Base-by-base conservation (phyloP, 1,284 basidiomycete genomes). In the Wallemia hederae region DNA sequence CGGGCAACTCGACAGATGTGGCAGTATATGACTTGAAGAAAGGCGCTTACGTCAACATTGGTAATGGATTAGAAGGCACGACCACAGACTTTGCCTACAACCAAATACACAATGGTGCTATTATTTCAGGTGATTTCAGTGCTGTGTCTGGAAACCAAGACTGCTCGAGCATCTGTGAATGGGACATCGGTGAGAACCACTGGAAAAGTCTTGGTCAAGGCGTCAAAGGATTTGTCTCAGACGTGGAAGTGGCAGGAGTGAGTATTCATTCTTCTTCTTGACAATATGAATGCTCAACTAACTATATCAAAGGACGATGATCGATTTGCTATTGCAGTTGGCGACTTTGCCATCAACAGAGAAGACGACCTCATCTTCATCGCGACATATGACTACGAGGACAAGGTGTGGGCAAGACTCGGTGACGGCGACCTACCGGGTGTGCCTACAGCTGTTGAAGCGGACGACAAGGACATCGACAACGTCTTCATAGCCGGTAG, bases 401-500 rank as follows among this genome's bases (percentile, higher is more conserved):
- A 83, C 65, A 67, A 71, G 2, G 80, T 79, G 0, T 94, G 91
- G 86, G 73, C 74, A n/a, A 69, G 78, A 3, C 71, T 97, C 24
- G 89, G 87, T 11, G 70, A 72, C 55, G 71, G 76, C 55, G 59
- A 65, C 59, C 74, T 94, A 17, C 86, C 89, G 56, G 92, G 92
- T 1, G 87, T 89, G 1, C 85, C 90, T 0, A 84, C 87, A 7
- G 88, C 92, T 15, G 70, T 96, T 60, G 83, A 82, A 61, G 81
- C 91, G 60, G 85, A 97, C 70, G 76, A 83, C 65, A 77, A 78
- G 28, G 87, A 94, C 68, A 70, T 72, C 0, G 83, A 79, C 65
- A 91, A 84, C 66, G 79, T 97, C 65, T 97, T 91, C 67, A 86
- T 85, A 56, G 85, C 89, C 55, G 92, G 92, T 61, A 80, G 79